Conservation (phyloP, 768 basidiomycete species). For the Tulasnella sp. region DNA sequence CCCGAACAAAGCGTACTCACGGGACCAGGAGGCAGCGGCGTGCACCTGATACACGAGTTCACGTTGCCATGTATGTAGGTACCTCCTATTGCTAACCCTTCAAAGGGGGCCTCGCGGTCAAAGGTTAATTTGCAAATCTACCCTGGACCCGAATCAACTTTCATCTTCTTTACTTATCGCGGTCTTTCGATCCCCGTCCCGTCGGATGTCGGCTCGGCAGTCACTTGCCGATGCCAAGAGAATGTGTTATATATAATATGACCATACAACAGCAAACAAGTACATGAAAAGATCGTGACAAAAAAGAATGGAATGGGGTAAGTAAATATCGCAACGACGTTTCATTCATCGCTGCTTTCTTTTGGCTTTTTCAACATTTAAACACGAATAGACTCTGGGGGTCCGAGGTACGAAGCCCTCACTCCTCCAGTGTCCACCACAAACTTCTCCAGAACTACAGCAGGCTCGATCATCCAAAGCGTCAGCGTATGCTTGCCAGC, state of each 20-base stretch:
- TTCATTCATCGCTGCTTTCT: background rate
- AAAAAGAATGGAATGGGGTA: background rate
- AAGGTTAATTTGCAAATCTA: background rate
- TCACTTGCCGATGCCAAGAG: background rate
- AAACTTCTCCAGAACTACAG: conserved; percentile 54
- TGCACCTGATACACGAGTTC: background rate
- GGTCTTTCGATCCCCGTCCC: background rate
- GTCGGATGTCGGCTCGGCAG: background rate
- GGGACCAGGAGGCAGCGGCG: background rate
- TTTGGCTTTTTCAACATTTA: background rate
- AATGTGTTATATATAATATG: background rate
- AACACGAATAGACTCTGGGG: conserved; percentile 39
- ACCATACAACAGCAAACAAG: background rate
- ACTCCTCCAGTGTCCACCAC: conserved; percentile 54
- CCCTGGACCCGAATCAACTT: background rate
- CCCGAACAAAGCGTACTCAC: background rate
- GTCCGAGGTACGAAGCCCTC: conserved; percentile 51
- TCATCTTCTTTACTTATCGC: background rate
- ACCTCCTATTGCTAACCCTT: background rate
- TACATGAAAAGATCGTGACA: background rate
- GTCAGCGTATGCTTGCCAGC: conserved; percentile 56
- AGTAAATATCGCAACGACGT: background rate
- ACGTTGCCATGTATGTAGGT: background rate
- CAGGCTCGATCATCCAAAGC: conserved; percentile 52
- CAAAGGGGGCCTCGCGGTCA: background rate